A percentile compares a stretch with the other conserved stretches of the same genome.
phyloP scores from a whole-genome alignment of 768 basidiomycete species.

The Boletus barrowsii region DNA sequence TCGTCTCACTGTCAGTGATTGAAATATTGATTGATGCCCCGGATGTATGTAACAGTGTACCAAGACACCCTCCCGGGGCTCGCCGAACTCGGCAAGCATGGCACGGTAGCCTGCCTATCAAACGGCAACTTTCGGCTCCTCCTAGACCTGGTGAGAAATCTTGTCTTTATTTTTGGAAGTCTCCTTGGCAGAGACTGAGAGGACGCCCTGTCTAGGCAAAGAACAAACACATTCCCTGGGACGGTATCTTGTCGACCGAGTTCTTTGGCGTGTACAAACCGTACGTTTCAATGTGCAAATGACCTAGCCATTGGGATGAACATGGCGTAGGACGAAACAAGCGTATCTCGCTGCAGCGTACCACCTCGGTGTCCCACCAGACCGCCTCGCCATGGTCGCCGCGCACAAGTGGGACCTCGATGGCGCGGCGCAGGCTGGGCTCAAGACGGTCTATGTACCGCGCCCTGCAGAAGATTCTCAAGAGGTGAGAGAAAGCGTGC shows the following conservation, averaged over 20 bases:
- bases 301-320: too few species aligned
- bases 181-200: neutral
- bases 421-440: slow-evolving; percentile 48
- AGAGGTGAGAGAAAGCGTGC: slow-evolving; percentile 29
- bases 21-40: too few species aligned
- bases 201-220: slow-evolving; percentile 44
- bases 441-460: slow-evolving; percentile 59
- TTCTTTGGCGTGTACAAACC: slow-evolving; percentile 64
- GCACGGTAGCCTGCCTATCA: slow-evolving; percentile 52
- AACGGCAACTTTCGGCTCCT: slow-evolving; percentile 64
- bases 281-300: slow-evolving; percentile 34
- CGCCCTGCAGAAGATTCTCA: slow-evolving; percentile 45
- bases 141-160: slow-evolving; percentile 50
- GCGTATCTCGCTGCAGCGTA: slow-evolving; percentile 48
- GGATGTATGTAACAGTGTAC: slow-evolving; percentile 44
- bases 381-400: slow-evolving; percentile 61
- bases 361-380: slow-evolving; percentile 44
- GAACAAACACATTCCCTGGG: slow-evolving; percentile 60
- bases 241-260: slow-evolving; percentile 57
- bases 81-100: slow-evolving; percentile 46
- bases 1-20: too few species aligned
- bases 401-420: slow-evolving; percentile 58
- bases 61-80: slow-evolving; percentile 51
- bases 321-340: slow-evolving; percentile 35
- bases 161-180: too few species aligned